phyloP scores from a whole-genome alignment of 1,284 basidiomycete species.

The Sanghuangporus weigelae region DNA sequence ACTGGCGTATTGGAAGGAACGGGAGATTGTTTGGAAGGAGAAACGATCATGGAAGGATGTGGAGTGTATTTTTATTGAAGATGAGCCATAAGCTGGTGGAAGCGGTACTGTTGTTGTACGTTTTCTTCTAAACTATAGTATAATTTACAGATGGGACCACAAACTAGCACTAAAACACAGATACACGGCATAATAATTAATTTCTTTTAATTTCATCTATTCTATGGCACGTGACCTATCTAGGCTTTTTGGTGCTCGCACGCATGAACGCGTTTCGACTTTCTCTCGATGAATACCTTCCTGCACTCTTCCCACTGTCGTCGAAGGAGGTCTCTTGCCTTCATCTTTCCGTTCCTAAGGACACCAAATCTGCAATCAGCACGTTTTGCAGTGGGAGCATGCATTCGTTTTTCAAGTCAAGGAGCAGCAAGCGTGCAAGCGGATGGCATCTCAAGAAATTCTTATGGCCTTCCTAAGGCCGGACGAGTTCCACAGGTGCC shows the following conservation, averaged over 20 bases:
- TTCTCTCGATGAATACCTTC: conserved; percentile 6
- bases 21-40: conserved; percentile 60
- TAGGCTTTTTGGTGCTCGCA: not conserved
- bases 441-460: not conserved
- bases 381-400: not conserved
- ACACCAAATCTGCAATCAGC: not conserved
- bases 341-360: not conserved
- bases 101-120: not conserved
- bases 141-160: no score
- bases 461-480: not conserved
- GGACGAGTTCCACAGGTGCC: conserved; percentile 14
- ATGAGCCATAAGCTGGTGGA: conserved; percentile 27
- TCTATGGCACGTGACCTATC: not conserved
- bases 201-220: not conserved
- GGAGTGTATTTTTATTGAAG: conserved; percentile 77
- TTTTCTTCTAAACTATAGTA: not conserved
- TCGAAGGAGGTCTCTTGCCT: not conserved
- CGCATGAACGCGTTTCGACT: not conserved
- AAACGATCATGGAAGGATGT: conserved; percentile 60
- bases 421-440: not conserved
- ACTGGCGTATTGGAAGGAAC: conserved; percentile 82
- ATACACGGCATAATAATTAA: not conserved
- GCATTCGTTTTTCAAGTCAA: not conserved
- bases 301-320: conserved; percentile 6
- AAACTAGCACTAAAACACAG: no score